A percentile compares a stretch with the other conserved stretches of the same genome.
phyloP scores from a whole-genome alignment of 768 basidiomycete genomes.

The Astraeus odoratus region DNA sequence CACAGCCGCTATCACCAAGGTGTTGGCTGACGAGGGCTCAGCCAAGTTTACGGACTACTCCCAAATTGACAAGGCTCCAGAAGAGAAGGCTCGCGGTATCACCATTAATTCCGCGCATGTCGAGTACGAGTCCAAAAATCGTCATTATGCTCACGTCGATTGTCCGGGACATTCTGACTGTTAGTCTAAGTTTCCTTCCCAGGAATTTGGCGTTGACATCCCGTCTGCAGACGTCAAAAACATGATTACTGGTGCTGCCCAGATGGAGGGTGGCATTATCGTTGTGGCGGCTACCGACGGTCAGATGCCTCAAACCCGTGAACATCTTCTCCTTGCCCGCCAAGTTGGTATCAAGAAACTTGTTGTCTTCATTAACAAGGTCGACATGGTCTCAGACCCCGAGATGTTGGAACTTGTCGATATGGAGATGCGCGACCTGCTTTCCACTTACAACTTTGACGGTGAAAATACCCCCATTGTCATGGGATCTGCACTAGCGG shows the following conservation, averaged over 20 bases:
- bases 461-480: constrained; percentile 97
- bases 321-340: constrained; percentile 94
- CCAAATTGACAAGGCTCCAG: constrained; percentile 98
- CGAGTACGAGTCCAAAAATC: constrained; percentile 86
- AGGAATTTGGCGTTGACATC: constrained; percentile 5
- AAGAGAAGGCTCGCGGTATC: constrained; percentile 99
- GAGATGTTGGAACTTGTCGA: constrained; percentile 99
- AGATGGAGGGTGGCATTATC: constrained; percentile 95
- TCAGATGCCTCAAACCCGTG: constrained; percentile 99
- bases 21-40: constrained; percentile 69
- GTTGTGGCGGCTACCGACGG: constrained; percentile 98
- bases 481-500: constrained; percentile 95
- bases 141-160: constrained; percentile 98
- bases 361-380: constrained; percentile 99
- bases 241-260: constrained; percentile 98
- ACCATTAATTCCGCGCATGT: constrained; percentile 99
- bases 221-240: constrained; percentile 74
- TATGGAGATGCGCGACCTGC: constrained; percentile 99
- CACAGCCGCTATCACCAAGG: constrained; percentile 93
- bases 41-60: constrained; percentile 90
- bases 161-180: constrained; percentile 97
- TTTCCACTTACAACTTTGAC: constrained; percentile 89
- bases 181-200: constrained; percentile 29
- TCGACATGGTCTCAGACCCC: constrained; percentile 91
- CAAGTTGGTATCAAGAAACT: constrained; percentile 97